A percentile compares a stretch with the other conserved stretches of the same genome.
These are phyloP conservation scores for Periconia sp. DNA, from an alignment of 2,329 filamentous ascomycete genomes.

Conservation along the genomic window DNA sequence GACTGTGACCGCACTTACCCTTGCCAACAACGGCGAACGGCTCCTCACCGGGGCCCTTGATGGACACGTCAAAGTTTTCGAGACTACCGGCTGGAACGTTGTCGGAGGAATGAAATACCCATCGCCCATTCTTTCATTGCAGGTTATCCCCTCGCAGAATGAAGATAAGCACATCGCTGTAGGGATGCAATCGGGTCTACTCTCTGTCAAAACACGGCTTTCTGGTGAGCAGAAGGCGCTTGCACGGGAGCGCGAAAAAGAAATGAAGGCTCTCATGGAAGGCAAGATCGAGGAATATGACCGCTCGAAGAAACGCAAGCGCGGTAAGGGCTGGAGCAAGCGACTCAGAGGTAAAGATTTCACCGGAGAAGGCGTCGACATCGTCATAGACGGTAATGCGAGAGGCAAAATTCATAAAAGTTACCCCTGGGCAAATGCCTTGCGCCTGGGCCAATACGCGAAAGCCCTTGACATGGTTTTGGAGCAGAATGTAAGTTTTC, in stretches of 20 bases:
- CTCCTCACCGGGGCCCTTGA: conserved; percentile 88
- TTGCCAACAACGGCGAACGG: conserved; percentile 78
- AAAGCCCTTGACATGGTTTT: conserved; percentile 80
- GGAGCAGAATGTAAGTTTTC: conserved; percentile 35
- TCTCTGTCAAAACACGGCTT: conserved; percentile 86
- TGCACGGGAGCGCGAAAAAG: conserved; percentile 75
- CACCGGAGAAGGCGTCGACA: conserved; percentile 80
- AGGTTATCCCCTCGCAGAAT: conserved; percentile 68
- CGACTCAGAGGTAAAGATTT: conserved; percentile 73
- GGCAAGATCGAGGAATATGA: conserved; percentile 80
- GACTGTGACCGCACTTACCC: conserved; percentile 84
- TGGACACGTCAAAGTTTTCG: conserved; percentile 95
- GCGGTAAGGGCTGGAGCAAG: conserved; percentile 62
- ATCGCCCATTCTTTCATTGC: conserved; percentile 82
- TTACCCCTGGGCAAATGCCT: conserved; percentile 75
- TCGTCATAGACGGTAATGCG: conserved; percentile 80
- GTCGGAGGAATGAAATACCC: conserved; percentile 94
- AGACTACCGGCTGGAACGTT: conserved; percentile 92
- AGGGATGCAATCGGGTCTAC: conserved; percentile 90
- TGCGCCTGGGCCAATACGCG: conserved; percentile 76
- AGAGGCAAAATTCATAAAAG: conserved; percentile 65
- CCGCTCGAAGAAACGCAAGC: conserved; percentile 65
- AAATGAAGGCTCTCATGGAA: conserved; percentile 79
- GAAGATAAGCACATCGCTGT: conserved; percentile 94
- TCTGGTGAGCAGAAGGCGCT: conserved; percentile 78